Evolutionary conservation across 1,139 yeast species (phyloP), one percentile per base, ranked within the genome.

Genomic region (Suhomyces choctaworum): DNA sequence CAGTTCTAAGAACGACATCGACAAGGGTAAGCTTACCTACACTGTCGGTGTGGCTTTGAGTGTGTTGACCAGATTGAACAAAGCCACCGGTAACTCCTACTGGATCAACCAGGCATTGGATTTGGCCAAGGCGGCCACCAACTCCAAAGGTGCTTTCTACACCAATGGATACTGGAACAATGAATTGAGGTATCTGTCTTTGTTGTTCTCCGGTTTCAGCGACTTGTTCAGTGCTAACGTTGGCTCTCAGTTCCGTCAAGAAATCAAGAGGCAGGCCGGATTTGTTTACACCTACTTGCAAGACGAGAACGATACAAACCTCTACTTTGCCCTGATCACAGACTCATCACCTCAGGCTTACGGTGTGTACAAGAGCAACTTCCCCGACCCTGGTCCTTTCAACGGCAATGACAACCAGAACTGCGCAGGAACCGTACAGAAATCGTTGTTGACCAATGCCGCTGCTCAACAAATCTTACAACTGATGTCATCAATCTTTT

Each of bases 21-120:
- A 66, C 44, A 47, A 48, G 17, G 71, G 70, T 1, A 63, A 64
- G 40, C 53, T 66, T 29, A 50, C 70, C 4, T 66, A 66, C 44
- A 63, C 70, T 1, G 62, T 63, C 7, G 72, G 71, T 2, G 44
- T 48, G 14, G 58, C 64, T 9, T 47, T 66, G 27, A 60, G 66
- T 14, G 48, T 64, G 1, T 54, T 62, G 36, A 54, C 65, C 2
- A 54, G 52, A 35, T 47, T 66, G 30, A 28, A 34, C 34, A 42
- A 44, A 32, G 29, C 27, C 10, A 45, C 50, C 11, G 46, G 46
- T 1, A 34, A 45, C 25, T 12, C 29, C 5, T 32, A 29, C 26
- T 46, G 40, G 37, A 20, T 45, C n/a, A 27, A 40, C 12, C 42
- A 44, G 24, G 51, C 52, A 9, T 30, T 40, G 8, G 31, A 37